These are phyloP conservation scores for Stropharia rugosoannulata DNA, from an alignment of 768 basidiomycete species.

Conservation along the genomic window DNA sequence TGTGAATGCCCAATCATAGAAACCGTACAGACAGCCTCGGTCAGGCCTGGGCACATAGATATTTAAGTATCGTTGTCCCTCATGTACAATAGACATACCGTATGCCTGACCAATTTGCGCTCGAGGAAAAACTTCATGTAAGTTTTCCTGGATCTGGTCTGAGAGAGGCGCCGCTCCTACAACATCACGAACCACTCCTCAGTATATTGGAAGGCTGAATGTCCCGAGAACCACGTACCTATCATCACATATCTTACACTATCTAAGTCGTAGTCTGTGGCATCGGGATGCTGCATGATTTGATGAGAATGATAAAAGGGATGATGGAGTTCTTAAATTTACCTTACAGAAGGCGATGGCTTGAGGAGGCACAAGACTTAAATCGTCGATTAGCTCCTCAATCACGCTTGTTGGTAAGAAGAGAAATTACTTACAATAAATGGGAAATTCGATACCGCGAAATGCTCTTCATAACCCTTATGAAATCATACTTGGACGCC, in stretches of 20 bases:
- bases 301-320: not conserved
- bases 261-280: slow-evolving; percentile 40
- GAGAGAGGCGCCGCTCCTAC: slow-evolving; percentile 62
- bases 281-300: slow-evolving; percentile 39
- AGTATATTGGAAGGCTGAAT: not conserved
- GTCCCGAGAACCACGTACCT: slow-evolving; percentile 26
- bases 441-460: slow-evolving; percentile 45
- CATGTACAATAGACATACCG: slow-evolving; percentile 31
- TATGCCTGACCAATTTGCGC: slow-evolving; percentile 61
- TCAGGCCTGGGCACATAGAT: slow-evolving; percentile 18
- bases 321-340: slow-evolving; percentile 20
- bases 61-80: not conserved
- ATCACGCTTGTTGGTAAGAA: not conserved
- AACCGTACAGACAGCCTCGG: slow-evolving; percentile 43
- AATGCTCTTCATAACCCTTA: slow-evolving; percentile 45
- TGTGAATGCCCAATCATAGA: slow-evolving; percentile 43
- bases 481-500: slow-evolving; percentile 42
- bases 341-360: slow-evolving; percentile 51
- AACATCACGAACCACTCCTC: slow-evolving; percentile 21
- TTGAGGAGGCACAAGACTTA: slow-evolving; percentile 48
- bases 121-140: slow-evolving; percentile 45
- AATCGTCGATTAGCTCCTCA: not conserved
- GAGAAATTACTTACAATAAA: slow-evolving; percentile 41
- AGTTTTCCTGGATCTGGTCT: slow-evolving; percentile 44
- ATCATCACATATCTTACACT: slow-evolving; percentile 39